A percentile compares a stretch with the other conserved stretches of the same genome.
Evolutionary conservation across 306 rosid genomes (phyloP).

Genomic region (Gillenia trifoliata): DNA sequence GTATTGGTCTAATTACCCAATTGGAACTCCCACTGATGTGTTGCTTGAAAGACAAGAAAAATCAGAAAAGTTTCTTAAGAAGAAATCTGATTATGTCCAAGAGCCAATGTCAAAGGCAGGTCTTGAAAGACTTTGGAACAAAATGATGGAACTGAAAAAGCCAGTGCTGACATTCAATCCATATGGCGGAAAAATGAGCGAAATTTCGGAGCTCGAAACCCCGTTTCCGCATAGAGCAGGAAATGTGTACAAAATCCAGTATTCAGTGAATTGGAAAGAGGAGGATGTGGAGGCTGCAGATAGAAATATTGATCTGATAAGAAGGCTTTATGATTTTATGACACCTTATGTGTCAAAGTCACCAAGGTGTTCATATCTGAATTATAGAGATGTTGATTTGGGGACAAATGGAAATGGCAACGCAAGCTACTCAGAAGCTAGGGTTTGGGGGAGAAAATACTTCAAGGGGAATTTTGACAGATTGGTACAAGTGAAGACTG

Average conservation of each 20-base stretch:
- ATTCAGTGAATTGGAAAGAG: conserved; percentile 61
- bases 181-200: conserved; percentile 67
- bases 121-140: conserved; percentile 58
- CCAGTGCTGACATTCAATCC: conserved; percentile 48
- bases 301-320: conserved; percentile 29
- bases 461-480: conserved; percentile 61
- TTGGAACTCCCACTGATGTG: conserved; percentile 38
- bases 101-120: conserved; percentile 38
- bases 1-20: conserved; percentile 53
- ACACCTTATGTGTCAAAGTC: conserved; percentile 55
- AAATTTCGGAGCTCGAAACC: conserved; percentile 51
- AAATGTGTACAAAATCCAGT: conserved; percentile 59
- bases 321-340: conserved; percentile 55
- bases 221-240: conserved; percentile 77
- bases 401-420: conserved; percentile 52
- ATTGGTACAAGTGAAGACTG: conserved; percentile 50
- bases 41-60: conserved; percentile 48
- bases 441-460: conserved; percentile 63
- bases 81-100: conserved; percentile 67
- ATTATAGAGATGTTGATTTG: conserved; percentile 69
- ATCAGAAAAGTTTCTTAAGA: conserved; percentile 51
- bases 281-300: conserved; percentile 32
- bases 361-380: conserved; percentile 65
- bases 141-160: conserved; percentile 53
- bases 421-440: conserved; percentile 44